Conservation (phyloP, 306 rosid species). For the Inga laurina region DNA sequence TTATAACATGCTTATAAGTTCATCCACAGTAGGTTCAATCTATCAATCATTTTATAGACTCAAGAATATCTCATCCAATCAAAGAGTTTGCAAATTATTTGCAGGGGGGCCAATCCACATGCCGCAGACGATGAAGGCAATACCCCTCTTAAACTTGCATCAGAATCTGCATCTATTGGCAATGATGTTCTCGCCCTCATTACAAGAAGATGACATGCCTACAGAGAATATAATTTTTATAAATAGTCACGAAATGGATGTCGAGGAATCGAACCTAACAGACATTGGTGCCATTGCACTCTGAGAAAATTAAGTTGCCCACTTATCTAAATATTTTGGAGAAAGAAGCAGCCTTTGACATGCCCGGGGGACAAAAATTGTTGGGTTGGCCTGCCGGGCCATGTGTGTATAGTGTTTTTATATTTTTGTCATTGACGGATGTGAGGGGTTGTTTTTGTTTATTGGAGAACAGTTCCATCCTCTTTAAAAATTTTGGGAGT, state of each 20-base stretch:
- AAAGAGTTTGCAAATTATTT: constrained; percentile 12
- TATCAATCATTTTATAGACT: background rate
- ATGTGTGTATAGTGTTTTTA: constrained; percentile 15
- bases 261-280: constrained; percentile 22
- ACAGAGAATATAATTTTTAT: background rate
- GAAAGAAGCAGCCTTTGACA: constrained; percentile 15
- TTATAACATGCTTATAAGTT: constrained; percentile 5
- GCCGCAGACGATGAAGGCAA: constrained; percentile 56
- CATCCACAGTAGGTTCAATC: background rate
- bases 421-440: background rate
- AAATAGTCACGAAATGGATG: constrained; percentile 17
- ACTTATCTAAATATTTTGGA: background rate
- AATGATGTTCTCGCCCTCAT: constrained; percentile 49
- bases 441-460: background rate
- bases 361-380: background rate
- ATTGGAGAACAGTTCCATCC: constrained; percentile 30
- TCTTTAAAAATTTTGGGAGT: constrained; percentile 11
- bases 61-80: background rate
- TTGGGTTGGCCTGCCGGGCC: constrained; percentile 32
- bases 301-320: background rate
- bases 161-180: constrained; percentile 40
- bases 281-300: constrained; percentile 9
- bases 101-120: constrained; percentile 68
- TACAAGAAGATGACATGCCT: constrained; percentile 44
- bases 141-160: constrained; percentile 56